These are phyloP conservation scores for Cystobasidiaceae sp. DNA, from an alignment of 1,284 basidiomycete species.

Conservation along the genomic window DNA sequence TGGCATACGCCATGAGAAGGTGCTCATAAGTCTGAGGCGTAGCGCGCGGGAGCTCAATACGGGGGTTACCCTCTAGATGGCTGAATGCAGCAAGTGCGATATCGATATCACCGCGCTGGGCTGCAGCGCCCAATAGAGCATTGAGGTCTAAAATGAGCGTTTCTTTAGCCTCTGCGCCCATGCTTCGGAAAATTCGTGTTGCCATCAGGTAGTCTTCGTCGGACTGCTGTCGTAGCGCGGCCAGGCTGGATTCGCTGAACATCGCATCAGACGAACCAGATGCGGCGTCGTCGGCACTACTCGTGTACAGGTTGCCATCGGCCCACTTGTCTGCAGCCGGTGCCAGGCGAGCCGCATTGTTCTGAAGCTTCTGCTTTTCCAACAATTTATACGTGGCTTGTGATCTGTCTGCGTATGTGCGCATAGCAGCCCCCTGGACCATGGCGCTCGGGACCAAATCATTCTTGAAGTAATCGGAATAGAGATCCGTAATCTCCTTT, in stretches of 20 bases:
- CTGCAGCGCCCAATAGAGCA: background rate
- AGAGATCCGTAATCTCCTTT: conserved; percentile 6
- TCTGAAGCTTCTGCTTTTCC: background rate
- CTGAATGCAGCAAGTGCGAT: conserved; percentile 20
- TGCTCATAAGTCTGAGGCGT: background rate
- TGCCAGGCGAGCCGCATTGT: conserved; percentile 2
- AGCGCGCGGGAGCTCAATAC: background rate
- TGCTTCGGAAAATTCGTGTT: background rate
- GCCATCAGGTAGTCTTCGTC: conserved; percentile 22
- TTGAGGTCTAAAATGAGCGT: background rate
- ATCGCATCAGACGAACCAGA: background rate
- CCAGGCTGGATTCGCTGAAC: background rate
- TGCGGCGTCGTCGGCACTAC: background rate
- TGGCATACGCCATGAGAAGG: conserved; percentile 14
- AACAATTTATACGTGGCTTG: background rate
- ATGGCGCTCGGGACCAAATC: background rate
- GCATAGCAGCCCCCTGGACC: background rate
- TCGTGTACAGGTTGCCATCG: background rate
- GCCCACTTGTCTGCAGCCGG: conserved; percentile 5
- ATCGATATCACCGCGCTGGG: conserved; percentile 17
- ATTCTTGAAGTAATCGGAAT: conserved; percentile 13
- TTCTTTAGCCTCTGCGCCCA: background rate
- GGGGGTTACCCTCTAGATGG: conserved; percentile 10
- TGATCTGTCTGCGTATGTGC: background rate
- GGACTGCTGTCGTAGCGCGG: conserved; percentile 14